phyloP scores from a whole-genome alignment of 2,329 filamentous ascomycete species.

The Beauveria scarabaeidicola region DNA sequence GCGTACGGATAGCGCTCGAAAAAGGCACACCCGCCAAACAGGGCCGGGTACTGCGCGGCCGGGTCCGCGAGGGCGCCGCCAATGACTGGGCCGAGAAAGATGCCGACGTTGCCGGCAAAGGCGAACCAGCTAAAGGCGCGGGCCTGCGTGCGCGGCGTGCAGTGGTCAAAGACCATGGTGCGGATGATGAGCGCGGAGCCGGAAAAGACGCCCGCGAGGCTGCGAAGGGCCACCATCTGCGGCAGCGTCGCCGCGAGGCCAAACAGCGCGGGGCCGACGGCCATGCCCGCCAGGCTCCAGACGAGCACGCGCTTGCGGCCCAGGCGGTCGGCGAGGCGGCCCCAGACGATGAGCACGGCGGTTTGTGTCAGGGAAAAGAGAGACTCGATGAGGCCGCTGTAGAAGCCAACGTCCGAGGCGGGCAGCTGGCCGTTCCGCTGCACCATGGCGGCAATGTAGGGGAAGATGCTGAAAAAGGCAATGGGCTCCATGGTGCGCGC shows the following conservation, averaged over 20 bases:
- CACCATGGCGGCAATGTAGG: conserved; percentile 73
- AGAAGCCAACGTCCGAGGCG: conserved; percentile 67
- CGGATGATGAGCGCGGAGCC: conserved; percentile 67
- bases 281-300: conserved; percentile 55
- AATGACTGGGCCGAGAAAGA: conserved; percentile 62
- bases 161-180: conserved; percentile 69
- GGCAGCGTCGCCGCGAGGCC: conserved; percentile 57
- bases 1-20: conserved; percentile 45
- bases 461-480: conserved; percentile 77
- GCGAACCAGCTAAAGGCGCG: conserved; percentile 69
- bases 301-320: conserved; percentile 69
- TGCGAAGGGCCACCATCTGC: conserved; percentile 69
- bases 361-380: conserved; percentile 70
- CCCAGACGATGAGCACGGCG: conserved; percentile 70
- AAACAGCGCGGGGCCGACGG: conserved; percentile 54
- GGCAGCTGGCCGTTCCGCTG: conserved; percentile 53
- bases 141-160: conserved; percentile 61
- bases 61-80: conserved; percentile 64
- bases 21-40: conserved; percentile 40
- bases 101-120: conserved; percentile 64
- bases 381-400: conserved; percentile 65
- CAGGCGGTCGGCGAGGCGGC: conserved; percentile 49
- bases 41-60: conserved; percentile 48
- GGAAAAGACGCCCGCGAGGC: conserved; percentile 63
- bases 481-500: conserved; percentile 66